Percentiles rank a stretch among this genome's conserved stretches.
phyloP scores from a whole-genome alignment of 768 basidiomycete genomes.

The Amanita rimosa region DNA sequence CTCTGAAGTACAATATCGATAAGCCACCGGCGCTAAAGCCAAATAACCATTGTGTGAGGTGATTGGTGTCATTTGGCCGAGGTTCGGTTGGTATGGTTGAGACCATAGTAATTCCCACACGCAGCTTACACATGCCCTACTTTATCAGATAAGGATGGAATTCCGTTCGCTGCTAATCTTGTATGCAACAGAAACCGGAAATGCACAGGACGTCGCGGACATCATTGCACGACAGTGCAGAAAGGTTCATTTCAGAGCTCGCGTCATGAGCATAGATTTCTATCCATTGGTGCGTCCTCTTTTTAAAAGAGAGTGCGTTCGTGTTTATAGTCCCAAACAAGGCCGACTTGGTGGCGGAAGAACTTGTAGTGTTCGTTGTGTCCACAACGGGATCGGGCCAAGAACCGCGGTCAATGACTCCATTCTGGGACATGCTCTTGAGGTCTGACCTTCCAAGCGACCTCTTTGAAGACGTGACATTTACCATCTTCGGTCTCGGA shows the following conservation, averaged over 20 bases:
- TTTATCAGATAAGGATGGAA: constrained; percentile 18
- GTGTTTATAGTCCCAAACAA: constrained; percentile 14
- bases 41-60: constrained; percentile 15
- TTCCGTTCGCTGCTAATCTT: constrained; percentile 43
- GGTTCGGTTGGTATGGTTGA: neutral
- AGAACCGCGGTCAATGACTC: constrained; percentile 71
- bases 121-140: neutral
- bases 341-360: constrained; percentile 58
- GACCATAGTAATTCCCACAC: neutral
- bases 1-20: constrained; percentile 19
- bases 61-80: constrained; percentile 7
- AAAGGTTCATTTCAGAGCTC: constrained; percentile 41
- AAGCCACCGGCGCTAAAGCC: constrained; percentile 30
- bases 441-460: constrained; percentile 67
- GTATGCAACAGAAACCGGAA: constrained; percentile 90
- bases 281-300: constrained; percentile 29
- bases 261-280: constrained; percentile 28
- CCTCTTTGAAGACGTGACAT: constrained; percentile 68
- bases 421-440: constrained; percentile 68
- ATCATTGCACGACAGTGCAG: constrained; percentile 63
- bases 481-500: constrained; percentile 78
- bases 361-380: constrained; percentile 63
- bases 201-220: constrained; percentile 73
- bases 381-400: constrained; percentile 79
- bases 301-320: neutral